A percentile compares a stretch with the other conserved stretches of the same genome.
Evolutionary conservation across 1,139 yeast genomes (phyloP).

Genomic region (Torulaspora pretoriensis): DNA sequence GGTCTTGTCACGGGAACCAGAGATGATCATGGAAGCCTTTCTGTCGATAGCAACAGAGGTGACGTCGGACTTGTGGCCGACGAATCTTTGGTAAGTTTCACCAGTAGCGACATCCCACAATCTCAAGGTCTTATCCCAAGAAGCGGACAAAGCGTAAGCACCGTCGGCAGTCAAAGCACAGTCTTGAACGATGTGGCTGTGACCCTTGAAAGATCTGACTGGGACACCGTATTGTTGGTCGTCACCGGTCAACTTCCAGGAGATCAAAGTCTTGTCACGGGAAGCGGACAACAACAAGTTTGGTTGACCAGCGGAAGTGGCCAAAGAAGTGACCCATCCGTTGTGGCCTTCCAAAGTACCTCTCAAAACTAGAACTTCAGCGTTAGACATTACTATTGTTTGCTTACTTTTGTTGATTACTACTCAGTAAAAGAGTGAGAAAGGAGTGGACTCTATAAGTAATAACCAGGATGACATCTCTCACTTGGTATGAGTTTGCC

Average conservation of each 20-base stretch:
- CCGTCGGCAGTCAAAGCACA: slow-evolving; percentile 98
- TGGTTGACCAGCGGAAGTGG: slow-evolving; percentile 98
- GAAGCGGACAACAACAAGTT: slow-evolving; percentile 97
- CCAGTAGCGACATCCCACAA: slow-evolving; percentile 97
- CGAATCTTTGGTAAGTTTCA: slow-evolving; percentile 91
- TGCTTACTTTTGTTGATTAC: slow-evolving; percentile 1
- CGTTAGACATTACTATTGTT: slow-evolving; percentile 43
- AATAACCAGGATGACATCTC: no score
- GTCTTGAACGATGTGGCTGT: slow-evolving; percentile 98
- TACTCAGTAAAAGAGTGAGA: not conserved
- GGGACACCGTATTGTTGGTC: slow-evolving; percentile 98
- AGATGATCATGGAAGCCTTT: slow-evolving; percentile 96
- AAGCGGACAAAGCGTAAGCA: slow-evolving; percentile 95
- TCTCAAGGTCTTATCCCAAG: slow-evolving; percentile 99
- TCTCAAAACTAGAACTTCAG: slow-evolving; percentile 97
- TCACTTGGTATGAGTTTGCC: slow-evolving; percentile 2
- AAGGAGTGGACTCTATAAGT: not conserved
- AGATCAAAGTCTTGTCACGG: slow-evolving; percentile 97
- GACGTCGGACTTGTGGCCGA: slow-evolving; percentile 97
- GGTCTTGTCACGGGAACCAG: slow-evolving; percentile 99
- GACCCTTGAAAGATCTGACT: slow-evolving; percentile 96
- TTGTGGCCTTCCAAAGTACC: slow-evolving; percentile 96
- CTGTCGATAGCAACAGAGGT: slow-evolving; percentile 94
- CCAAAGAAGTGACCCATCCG: slow-evolving; percentile 97
- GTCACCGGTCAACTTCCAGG: slow-evolving; percentile 98